Conservation (phyloP, 106 monocot genomes). For the Acanthochlamys bracteata region DNA sequence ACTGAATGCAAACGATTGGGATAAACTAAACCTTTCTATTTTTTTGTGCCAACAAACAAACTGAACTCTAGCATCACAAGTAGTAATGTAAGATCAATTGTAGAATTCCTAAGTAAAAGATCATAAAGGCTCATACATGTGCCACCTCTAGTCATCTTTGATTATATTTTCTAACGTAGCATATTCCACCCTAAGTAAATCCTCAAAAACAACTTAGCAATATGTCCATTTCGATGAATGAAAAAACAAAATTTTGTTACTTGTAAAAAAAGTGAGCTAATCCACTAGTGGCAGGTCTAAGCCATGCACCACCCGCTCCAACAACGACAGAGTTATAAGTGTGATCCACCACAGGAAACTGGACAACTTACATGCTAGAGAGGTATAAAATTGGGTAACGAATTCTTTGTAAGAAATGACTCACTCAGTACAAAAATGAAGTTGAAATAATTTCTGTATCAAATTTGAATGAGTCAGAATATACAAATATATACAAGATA, state of each 20-base stretch:
- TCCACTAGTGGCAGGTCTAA: slow-evolving; percentile 63
- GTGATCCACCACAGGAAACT: slow-evolving; percentile 64
- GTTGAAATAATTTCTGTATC: too few relatives aligned
- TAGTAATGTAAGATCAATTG: too few relatives aligned
- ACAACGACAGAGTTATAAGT: slow-evolving; percentile 75
- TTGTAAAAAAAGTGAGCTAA: too few relatives aligned
- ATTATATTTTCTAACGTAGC: slow-evolving; percentile 92
- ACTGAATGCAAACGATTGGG: too few relatives aligned
- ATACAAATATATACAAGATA: too few relatives aligned
- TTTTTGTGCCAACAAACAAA: too few relatives aligned
- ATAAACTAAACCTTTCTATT: too few relatives aligned
- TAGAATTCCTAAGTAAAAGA: too few relatives aligned
- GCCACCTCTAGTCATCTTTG: slow-evolving; percentile 99
- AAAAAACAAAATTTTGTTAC: background rate
- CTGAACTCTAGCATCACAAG: too few relatives aligned
- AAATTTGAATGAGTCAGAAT: too few relatives aligned
- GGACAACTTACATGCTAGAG: slow-evolving; percentile 15
- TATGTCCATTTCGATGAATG: background rate
- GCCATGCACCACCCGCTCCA: slow-evolving; percentile 73
- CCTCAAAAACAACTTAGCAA: slow-evolving; percentile 10
- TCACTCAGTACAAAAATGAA: too few relatives aligned
- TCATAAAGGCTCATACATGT: slow-evolving; percentile 99
- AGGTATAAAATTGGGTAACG: background rate
- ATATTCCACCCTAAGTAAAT: slow-evolving; percentile 86
- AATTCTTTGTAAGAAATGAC: background rate